phyloP scores from a whole-genome alignment of 2,329 filamentous ascomycete species.

The Zopfia rhizophila region DNA sequence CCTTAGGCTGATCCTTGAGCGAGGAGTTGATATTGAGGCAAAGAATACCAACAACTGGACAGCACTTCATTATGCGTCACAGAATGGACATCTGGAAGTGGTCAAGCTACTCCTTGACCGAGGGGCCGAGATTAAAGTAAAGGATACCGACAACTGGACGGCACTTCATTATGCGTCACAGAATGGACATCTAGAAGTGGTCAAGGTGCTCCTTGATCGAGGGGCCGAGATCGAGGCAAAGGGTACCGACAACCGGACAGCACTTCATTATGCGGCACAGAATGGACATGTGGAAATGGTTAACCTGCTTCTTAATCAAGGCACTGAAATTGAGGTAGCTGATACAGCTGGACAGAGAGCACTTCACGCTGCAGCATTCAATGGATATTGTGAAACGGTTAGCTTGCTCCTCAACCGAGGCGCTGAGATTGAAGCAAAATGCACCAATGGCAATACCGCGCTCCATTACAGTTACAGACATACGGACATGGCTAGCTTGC shows the following conservation, averaged over 20 bases:
- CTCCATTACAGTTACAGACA: too few relatives aligned
- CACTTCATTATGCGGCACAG: too few relatives aligned
- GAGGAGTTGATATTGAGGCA: slow-evolving; percentile 26
- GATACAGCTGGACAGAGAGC: too few relatives aligned
- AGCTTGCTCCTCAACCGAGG: too few relatives aligned
- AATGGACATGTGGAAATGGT: too few relatives aligned
- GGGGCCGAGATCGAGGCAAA: slow-evolving; percentile 33
- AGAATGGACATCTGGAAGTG: slow-evolving; percentile 18
- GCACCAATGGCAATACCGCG: too few relatives aligned
- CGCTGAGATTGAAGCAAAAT: too few relatives aligned
- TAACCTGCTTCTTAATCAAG: too few relatives aligned
- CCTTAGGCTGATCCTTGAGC: slow-evolving; percentile 26
- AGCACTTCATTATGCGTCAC: slow-evolving; percentile 28
- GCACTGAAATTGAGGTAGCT: too few relatives aligned
- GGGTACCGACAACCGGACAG: too few relatives aligned
- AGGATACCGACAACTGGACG: slow-evolving; percentile 20
- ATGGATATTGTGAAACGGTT: too few relatives aligned
- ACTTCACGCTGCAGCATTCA: too few relatives aligned
- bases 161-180: slow-evolving; percentile 32
- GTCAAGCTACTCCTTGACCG: slow-evolving; percentile 23
- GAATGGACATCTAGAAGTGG: slow-evolving; percentile 29
- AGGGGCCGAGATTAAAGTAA: slow-evolving; percentile 27
- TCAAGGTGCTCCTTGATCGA: slow-evolving; percentile 27
- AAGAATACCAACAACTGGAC: slow-evolving; percentile 21
- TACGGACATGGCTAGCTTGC: neutral